phyloP scores from a whole-genome alignment of 2,329 filamentous ascomycete species.

The Aspergillus novoparasiticus region DNA sequence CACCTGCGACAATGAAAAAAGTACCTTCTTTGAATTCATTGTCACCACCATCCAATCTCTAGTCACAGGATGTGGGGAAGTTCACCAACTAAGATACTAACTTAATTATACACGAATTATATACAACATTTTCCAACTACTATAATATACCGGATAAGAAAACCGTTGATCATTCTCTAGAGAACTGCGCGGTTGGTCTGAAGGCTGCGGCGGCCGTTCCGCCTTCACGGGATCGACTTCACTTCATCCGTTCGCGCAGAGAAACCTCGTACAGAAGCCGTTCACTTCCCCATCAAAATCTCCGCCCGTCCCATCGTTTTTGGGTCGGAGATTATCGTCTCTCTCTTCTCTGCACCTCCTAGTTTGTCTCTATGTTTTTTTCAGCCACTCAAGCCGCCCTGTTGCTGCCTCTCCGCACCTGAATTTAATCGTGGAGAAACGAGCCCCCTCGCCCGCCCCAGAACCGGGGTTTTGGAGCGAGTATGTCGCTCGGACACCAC shows the following conservation, averaged over 20 bases:
- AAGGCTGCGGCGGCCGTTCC: constrained; percentile 33
- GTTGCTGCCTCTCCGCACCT: constrained; percentile 35
- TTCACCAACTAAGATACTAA: not conserved
- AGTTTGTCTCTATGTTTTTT: constrained; percentile 38
- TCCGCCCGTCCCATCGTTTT: constrained; percentile 37
- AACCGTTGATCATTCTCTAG: not conserved
- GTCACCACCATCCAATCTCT: not conserved
- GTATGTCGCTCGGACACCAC: constrained; percentile 69
- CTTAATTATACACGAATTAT: not conserved
- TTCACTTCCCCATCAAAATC: constrained; percentile 43
- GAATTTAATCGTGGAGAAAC: constrained; percentile 48
- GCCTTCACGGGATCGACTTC: constrained; percentile 38
- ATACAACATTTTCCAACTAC: not conserved
- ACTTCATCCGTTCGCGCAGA: constrained; percentile 44
- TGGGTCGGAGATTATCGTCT: constrained; percentile 32
- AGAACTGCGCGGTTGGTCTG: constrained; percentile 37
- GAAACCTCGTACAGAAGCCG: constrained; percentile 43
- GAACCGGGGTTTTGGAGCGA: constrained; percentile 50
- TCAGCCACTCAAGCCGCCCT: constrained; percentile 23
- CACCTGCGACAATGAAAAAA: not conserved
- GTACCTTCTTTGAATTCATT: not conserved
- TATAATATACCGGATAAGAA: not conserved
- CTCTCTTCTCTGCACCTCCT: constrained; percentile 21
- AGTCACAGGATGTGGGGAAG: not conserved
- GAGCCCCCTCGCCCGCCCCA: constrained; percentile 47